phyloP scores from a whole-genome alignment of 1,284 basidiomycete genomes.

The Schizophyllum amplum region DNA sequence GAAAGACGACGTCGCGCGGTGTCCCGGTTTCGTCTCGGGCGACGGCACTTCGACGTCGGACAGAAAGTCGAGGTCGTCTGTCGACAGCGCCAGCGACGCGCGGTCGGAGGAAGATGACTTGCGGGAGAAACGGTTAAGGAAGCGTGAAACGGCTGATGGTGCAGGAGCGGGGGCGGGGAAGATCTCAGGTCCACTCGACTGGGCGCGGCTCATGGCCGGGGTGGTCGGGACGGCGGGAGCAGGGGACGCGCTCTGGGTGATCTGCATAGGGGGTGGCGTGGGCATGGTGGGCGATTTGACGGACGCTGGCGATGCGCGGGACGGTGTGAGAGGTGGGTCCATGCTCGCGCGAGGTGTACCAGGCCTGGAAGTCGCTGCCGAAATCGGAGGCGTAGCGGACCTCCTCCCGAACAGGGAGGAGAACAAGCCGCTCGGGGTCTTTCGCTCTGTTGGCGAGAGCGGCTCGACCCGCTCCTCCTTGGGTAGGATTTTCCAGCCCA shows the following conservation, averaged over 20 bases:
- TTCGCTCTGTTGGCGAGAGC: slow-evolving; percentile 7
- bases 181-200: slow-evolving; percentile 10
- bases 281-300: background rate
- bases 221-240: background rate
- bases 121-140: slow-evolving; percentile 61
- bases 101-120: slow-evolving; percentile 20
- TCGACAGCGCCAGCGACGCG: slow-evolving; percentile 49
- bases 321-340: slow-evolving; percentile 1
- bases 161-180: slow-evolving; percentile 18
- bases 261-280: background rate
- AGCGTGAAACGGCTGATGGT: slow-evolving; percentile 62
- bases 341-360: slow-evolving; percentile 4
- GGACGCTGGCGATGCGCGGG: background rate
- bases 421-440: slow-evolving; percentile 28
- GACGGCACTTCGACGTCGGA: slow-evolving; percentile 44
- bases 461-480: slow-evolving; percentile 10
- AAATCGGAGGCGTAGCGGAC: slow-evolving; percentile 18
- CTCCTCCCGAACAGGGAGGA: slow-evolving; percentile 62
- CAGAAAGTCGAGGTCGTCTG: slow-evolving; percentile 69
- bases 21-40: background rate
- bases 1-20: slow-evolving; percentile 1
- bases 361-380: slow-evolving; percentile 1
- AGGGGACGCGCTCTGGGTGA: background rate
- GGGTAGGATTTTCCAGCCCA: slow-evolving; percentile 56
- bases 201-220: background rate